Percentiles rank a stretch among this genome's conserved stretches.
Evolutionary conservation across 495 filamentous ascomycete species (phyloP).

Genomic region (Penicillium riverlandense): DNA sequence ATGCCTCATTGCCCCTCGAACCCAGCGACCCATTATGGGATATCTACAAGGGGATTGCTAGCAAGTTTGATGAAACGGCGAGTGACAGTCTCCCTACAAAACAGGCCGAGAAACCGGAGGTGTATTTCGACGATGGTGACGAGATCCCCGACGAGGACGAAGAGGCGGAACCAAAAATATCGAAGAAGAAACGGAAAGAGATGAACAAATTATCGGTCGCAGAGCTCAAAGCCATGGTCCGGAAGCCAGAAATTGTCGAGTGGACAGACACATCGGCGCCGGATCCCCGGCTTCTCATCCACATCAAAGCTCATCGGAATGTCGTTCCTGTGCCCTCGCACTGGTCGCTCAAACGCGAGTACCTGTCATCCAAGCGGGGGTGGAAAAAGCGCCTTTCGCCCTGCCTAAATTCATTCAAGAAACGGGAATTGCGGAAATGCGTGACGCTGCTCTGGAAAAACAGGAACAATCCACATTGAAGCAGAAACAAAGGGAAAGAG

Average conservation of each 20-base stretch:
- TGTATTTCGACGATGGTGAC: slow-evolving; percentile 80
- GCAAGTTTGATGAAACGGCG: slow-evolving; percentile 58
- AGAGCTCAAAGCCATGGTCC: slow-evolving; percentile 85
- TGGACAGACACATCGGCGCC: slow-evolving; percentile 95
- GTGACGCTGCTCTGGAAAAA: slow-evolving; percentile 92
- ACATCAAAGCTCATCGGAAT: slow-evolving; percentile 92
- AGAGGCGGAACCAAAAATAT: slow-evolving; percentile 59
- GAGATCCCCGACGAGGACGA: slow-evolving; percentile 84
- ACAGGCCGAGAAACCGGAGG: slow-evolving; percentile 75
- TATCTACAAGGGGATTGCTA: slow-evolving; percentile 74
- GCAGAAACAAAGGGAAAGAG: slow-evolving; percentile 86
- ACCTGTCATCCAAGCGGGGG: slow-evolving; percentile 92
- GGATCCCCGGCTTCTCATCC: slow-evolving; percentile 82
- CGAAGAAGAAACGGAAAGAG: slow-evolving; percentile 89
- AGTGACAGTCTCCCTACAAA: slow-evolving; percentile 53
- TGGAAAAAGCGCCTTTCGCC: slow-evolving; percentile 89
- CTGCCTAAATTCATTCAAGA: slow-evolving; percentile 96
- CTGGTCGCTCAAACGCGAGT: slow-evolving; percentile 94
- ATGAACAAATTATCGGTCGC: slow-evolving; percentile 88
- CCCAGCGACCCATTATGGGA: slow-evolving; percentile 71
- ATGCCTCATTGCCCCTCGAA: slow-evolving; percentile 36
- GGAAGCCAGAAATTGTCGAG: slow-evolving; percentile 89
- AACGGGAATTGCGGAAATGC: slow-evolving; percentile 96
- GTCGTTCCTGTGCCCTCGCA: slow-evolving; percentile 90
- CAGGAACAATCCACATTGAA: slow-evolving; percentile 85